A percentile compares a stretch with the other conserved stretches of the same genome.
These are phyloP conservation scores for Cylindrodendrum hubeiense DNA, from an alignment of 2,329 filamentous ascomycete species.

Conservation along the genomic window DNA sequence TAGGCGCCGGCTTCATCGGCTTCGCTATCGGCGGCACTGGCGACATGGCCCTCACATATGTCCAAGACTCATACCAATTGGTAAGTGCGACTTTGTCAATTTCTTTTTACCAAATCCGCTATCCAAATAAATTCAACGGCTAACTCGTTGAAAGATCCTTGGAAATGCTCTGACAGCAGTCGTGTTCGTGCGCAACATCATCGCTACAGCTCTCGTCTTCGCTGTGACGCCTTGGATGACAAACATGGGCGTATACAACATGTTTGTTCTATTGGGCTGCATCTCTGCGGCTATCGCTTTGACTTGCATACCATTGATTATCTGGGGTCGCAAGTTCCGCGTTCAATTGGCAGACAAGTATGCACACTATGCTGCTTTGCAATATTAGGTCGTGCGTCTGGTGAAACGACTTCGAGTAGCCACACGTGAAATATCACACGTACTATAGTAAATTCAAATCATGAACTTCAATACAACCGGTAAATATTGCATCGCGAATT, in stretches of 20 bases:
- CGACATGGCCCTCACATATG: conserved; percentile 33
- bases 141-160: conserved; percentile 15
- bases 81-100: not conserved
- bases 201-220: conserved; percentile 28
- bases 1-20: conserved; percentile 33
- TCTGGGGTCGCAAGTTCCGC: conserved; percentile 33
- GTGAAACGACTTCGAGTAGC: too few relatives aligned
- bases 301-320: conserved; percentile 24
- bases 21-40: conserved; percentile 35
- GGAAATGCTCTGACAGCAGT: conserved; percentile 32
- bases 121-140: too few relatives aligned
- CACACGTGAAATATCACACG: too few relatives aligned
- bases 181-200: conserved; percentile 34
- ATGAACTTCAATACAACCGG: not conserved
- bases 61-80: conserved; percentile 35
- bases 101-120: not conserved
- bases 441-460: not conserved
- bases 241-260: conserved; percentile 32
- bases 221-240: conserved; percentile 28
- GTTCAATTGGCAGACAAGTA: conserved; percentile 29
- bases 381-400: too few relatives aligned
- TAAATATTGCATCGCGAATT: too few relatives aligned
- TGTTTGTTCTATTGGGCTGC: conserved; percentile 30
- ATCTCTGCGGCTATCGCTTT: conserved; percentile 27
- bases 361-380: conserved; percentile 16